A percentile compares a stretch with the other conserved stretches of the same genome.
Evolutionary conservation across 805 yeast genomes (phyloP).

Genomic region (Saccharomycopsis sp.): DNA sequence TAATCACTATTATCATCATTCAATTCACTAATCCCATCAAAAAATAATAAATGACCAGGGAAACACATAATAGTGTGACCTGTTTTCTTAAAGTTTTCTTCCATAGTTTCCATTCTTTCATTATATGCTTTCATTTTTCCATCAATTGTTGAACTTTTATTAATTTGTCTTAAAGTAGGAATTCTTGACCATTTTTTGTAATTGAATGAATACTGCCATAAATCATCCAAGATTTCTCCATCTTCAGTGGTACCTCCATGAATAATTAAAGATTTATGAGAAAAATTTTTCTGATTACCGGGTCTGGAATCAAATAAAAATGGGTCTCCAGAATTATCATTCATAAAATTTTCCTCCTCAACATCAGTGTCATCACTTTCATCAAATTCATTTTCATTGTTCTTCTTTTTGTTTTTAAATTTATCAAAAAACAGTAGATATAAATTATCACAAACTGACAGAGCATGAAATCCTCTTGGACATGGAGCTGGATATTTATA

Average conservation of each 20-base stretch:
- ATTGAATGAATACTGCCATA: conserved; percentile 10
- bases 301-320: neutral
- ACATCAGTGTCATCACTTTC: no score
- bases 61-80: conserved; percentile 1
- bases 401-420: neutral
- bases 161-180: conserved; percentile 1
- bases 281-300: neutral
- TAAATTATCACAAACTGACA: conserved; percentile 4
- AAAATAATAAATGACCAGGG: conserved; percentile 1
- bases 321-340: neutral
- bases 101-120: no score
- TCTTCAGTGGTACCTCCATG: conserved; percentile 12
- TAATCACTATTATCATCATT: no score
- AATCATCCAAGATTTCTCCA: conserved; percentile 1
- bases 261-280: conserved; percentile 7
- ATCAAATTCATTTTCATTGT: neutral
- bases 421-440: neutral
- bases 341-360: neutral
- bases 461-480: conserved; percentile 10
- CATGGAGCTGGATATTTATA: conserved; percentile 1
- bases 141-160: neutral
- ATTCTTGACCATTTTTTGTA: conserved; percentile 6
- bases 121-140: neutral
- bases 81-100: neutral
- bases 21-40: conserved; percentile 1